A percentile compares a stretch with the other conserved stretches of the same genome.
Evolutionary conservation across 2,329 filamentous ascomycete genomes (phyloP).

Genomic region (Fusarium drepaniforme): DNA sequence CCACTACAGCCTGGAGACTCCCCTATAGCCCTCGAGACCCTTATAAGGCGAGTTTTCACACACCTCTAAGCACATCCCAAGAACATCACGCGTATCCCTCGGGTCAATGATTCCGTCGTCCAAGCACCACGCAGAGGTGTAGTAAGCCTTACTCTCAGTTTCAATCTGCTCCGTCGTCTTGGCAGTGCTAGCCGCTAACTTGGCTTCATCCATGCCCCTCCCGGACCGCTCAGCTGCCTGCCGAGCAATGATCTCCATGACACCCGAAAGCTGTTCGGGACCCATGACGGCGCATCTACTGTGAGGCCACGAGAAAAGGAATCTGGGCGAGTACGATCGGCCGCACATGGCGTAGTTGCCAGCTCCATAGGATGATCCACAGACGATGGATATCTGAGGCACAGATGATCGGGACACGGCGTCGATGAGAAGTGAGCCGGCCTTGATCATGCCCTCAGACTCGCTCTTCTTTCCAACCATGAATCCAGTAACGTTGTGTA

Average conservation of each 20-base stretch:
- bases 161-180: background rate
- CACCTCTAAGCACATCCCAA: background rate
- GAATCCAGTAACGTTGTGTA: slow-evolving; percentile 1
- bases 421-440: background rate
- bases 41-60: background rate
- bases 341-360: background rate
- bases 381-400: background rate
- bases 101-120: background rate
- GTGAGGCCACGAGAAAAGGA: background rate
- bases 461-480: background rate
- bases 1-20: background rate
- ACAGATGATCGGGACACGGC: background rate
- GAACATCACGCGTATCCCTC: background rate
- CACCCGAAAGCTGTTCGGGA: background rate
- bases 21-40: background rate
- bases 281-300: background rate
- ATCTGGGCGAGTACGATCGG: background rate
- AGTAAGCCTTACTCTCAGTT: background rate
- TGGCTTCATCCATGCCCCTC: background rate
- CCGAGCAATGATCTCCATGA: background rate
- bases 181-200: background rate
- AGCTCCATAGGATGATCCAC: background rate
- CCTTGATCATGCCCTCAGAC: background rate
- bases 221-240: background rate
- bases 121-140: background rate